phyloP scores from a whole-genome alignment of 2,329 filamentous ascomycete genomes.

The Pseudocercospora fuligena region DNA sequence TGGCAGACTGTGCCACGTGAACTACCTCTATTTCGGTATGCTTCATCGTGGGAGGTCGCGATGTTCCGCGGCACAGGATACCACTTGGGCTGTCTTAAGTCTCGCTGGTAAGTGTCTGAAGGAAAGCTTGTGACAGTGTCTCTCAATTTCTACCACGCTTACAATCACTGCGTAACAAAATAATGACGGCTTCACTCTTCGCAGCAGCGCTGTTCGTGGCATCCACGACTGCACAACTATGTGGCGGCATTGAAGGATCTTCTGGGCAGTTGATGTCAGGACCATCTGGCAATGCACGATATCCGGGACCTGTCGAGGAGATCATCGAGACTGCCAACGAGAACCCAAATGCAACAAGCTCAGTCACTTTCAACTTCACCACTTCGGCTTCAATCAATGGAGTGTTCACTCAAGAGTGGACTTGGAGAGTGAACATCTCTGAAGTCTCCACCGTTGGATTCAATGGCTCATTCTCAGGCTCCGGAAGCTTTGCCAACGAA shows the following conservation, averaged over 20 bases:
- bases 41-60: background rate
- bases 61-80: background rate
- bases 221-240: slow-evolving; percentile 1
- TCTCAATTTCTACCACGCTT: too few species aligned
- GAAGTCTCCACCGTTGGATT: background rate
- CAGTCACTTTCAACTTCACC: slow-evolving; percentile 4
- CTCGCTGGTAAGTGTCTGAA: too few species aligned
- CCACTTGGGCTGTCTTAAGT: background rate
- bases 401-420: slow-evolving; percentile 4
- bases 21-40: background rate
- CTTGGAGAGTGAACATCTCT: slow-evolving; percentile 10
- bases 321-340: background rate
- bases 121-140: too few species aligned
- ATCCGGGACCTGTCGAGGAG: background rate
- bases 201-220: slow-evolving; percentile 3
- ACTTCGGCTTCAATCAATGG: background rate
- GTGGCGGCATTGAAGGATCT: slow-evolving; percentile 3
- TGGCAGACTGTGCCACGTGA: background rate
- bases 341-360: slow-evolving; percentile 5
- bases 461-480: background rate
- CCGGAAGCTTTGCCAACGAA: background rate
- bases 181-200: background rate
- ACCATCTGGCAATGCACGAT: background rate
- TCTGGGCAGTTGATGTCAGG: background rate
- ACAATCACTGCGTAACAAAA: background rate